Conservation (phyloP, 129 eudicot genomes). For the Silybum marianum region DNA sequence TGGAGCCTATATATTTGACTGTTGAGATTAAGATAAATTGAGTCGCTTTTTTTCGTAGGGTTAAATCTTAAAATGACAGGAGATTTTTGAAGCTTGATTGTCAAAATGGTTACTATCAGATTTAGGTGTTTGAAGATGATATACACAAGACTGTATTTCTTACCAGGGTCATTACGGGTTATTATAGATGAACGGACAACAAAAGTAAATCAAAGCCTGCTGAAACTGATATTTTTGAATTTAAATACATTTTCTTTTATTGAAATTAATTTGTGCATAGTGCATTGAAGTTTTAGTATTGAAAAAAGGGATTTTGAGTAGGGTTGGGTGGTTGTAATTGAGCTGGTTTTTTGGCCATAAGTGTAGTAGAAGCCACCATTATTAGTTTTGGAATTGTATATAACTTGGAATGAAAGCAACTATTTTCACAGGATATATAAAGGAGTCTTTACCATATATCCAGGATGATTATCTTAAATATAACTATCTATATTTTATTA, state of each 20-base stretch:
- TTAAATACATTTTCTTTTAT: background rate
- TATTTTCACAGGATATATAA: background rate
- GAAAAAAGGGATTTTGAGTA: background rate
- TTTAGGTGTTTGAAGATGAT: background rate
- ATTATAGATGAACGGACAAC: background rate
- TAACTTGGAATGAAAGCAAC: conserved; percentile 28
- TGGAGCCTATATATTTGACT: background rate
- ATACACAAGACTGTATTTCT: background rate
- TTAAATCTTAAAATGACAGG: background rate
- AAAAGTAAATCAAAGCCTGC: background rate
- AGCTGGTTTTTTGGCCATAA: conserved; percentile 22
- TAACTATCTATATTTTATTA: background rate
- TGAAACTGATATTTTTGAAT: background rate
- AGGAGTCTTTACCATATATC: background rate
- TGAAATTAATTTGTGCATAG: background rate
- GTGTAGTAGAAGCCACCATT: conserved; percentile 27
- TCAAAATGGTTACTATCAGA: background rate
- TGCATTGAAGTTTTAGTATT: background rate
- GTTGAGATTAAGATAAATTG: background rate
- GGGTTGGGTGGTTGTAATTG: conserved; percentile 23
- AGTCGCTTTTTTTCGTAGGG: background rate
- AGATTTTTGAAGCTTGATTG: background rate
- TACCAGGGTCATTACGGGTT: too few relatives aligned
- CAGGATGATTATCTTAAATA: background rate
- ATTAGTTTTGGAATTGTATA: conserved; percentile 24